phyloP scores from a whole-genome alignment of 2,329 filamentous ascomycete genomes.

The Chaetomiaceae sp. region DNA sequence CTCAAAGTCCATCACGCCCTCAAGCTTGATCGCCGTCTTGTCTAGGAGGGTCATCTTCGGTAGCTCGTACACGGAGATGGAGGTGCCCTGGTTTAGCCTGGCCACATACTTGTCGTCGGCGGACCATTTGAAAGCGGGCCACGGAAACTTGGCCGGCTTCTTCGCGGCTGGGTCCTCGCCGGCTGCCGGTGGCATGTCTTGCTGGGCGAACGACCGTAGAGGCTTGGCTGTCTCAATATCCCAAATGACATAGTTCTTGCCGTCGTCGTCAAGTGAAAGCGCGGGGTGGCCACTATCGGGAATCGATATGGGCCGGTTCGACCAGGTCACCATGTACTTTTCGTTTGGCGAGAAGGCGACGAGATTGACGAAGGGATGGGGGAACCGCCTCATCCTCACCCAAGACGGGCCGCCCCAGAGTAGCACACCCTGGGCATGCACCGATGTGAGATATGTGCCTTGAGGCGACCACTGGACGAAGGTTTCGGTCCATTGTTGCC shows the following conservation, averaged over 20 bases:
- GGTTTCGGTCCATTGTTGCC: constrained; percentile 94
- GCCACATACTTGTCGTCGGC: constrained; percentile 96
- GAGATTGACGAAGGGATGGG: constrained; percentile 91
- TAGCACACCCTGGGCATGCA: constrained; percentile 94
- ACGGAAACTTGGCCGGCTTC: constrained; percentile 78
- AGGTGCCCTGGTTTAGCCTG: constrained; percentile 78
- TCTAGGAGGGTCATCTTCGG: constrained; percentile 85
- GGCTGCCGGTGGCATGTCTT: constrained; percentile 60
- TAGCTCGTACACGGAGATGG: constrained; percentile 93
- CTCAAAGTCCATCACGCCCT: constrained; percentile 95
- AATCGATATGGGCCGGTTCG: constrained; percentile 85
- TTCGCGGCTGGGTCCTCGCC: constrained; percentile 64
- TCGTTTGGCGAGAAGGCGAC: constrained; percentile 93
- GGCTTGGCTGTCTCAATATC: constrained; percentile 86
- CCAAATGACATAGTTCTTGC: constrained; percentile 99
- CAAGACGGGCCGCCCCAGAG: constrained; percentile 91
- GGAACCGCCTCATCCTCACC: constrained; percentile 86
- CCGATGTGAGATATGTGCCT: constrained; percentile 89
- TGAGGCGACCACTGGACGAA: constrained; percentile 98
- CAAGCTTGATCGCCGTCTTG: constrained; percentile 91
- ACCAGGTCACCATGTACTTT: constrained; percentile 95
- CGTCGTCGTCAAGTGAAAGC: constrained; percentile 88
- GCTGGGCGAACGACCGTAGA: constrained; percentile 86
- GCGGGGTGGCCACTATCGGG: constrained; percentile 80
- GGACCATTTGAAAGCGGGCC: constrained; percentile 99